These are phyloP conservation scores for Fennellomyces sp. DNA, from an alignment of 371 early-diverging fungal species.

Conservation along the genomic window DNA sequence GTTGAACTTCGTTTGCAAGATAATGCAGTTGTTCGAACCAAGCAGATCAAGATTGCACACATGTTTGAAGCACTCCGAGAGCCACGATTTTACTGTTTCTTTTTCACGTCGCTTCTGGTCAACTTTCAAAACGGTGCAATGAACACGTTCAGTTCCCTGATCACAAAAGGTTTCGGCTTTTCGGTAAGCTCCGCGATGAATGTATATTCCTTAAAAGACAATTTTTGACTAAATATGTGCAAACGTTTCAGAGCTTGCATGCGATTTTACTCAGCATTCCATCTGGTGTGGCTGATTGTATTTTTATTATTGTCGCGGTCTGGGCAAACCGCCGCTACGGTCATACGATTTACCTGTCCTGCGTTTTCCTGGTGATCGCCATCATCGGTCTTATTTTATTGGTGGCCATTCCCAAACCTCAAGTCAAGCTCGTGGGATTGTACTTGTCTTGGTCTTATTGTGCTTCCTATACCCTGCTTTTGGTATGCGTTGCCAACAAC, in stretches of 20 bases:
- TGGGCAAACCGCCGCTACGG: conserved; percentile 38
- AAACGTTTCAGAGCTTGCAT: conserved; percentile 20
- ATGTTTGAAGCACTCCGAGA: conserved; percentile 28
- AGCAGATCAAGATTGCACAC: conserved; percentile 20
- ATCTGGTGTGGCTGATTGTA: conserved; percentile 30
- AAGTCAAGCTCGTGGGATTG: conserved; percentile 36
- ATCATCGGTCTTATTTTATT: conserved; percentile 40
- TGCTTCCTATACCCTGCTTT: conserved; percentile 25
- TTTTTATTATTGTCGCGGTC: conserved; percentile 34
- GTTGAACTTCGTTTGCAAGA: conserved; percentile 18
- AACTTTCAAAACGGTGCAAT: conserved; percentile 48
- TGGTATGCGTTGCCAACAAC: conserved; percentile 27
- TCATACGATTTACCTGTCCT: conserved; percentile 32
- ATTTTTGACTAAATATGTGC: background rate
- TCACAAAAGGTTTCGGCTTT: conserved; percentile 29
- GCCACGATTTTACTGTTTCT: conserved; percentile 23
- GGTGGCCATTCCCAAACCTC: conserved; percentile 36
- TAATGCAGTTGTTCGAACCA: conserved; percentile 21
- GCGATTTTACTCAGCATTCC: conserved; percentile 44
- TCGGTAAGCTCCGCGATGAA: conserved; percentile 22
- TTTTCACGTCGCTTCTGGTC: conserved; percentile 22
- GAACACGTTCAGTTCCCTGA: conserved; percentile 24
- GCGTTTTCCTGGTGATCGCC: conserved; percentile 20
- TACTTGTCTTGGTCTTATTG: conserved; percentile 36
- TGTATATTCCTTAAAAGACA: no score